Percentiles rank a stretch among this genome's conserved stretches.
phyloP scores from a whole-genome alignment of 768 basidiomycete genomes.

The Daedaleopsis nitida region DNA sequence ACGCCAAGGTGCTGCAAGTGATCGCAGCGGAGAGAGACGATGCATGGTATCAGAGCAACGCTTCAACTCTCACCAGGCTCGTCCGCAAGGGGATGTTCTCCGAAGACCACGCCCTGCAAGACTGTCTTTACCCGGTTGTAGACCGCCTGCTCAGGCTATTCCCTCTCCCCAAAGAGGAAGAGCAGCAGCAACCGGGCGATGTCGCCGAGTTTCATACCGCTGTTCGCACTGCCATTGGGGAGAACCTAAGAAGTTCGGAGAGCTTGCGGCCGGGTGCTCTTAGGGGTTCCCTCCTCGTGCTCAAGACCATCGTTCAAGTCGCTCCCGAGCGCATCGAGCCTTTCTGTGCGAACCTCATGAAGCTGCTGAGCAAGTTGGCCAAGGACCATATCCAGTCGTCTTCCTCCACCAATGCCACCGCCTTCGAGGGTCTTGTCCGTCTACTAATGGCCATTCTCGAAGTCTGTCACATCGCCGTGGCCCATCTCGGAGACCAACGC shows the following conservation, averaged over 20 bases:
- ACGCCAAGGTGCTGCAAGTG: constrained; percentile 87
- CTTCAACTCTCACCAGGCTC: constrained; percentile 73
- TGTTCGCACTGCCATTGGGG: constrained; percentile 71
- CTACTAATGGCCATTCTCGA: constrained; percentile 80
- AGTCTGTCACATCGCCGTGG: constrained; percentile 80
- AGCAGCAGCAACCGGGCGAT: constrained; percentile 58
- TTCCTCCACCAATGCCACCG: constrained; percentile 36
- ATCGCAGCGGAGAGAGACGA: constrained; percentile 83
- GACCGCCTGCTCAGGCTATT: constrained; percentile 76
- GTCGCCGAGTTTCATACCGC: constrained; percentile 78
- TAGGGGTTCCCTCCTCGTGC: constrained; percentile 82
- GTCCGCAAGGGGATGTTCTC: constrained; percentile 84
- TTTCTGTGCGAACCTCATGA: constrained; percentile 75
- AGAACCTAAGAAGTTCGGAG: constrained; percentile 72
- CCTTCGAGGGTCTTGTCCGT: constrained; percentile 63
- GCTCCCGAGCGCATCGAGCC: constrained; percentile 83
- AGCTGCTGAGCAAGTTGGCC: constrained; percentile 79
- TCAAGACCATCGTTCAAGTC: constrained; percentile 81
- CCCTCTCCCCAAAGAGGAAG: constrained; percentile 78
- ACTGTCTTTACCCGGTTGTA: constrained; percentile 80
- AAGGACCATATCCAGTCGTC: constrained; percentile 80
- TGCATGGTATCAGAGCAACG: constrained; percentile 77
- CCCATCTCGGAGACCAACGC: constrained; percentile 84
- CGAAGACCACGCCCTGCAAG: constrained; percentile 80
- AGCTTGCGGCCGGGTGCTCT: constrained; percentile 41